A percentile compares a stretch with the other conserved stretches of the same genome.
Conservation (phyloP, 441 rosid genomes). For the Pelargonium myrrhifolium region DNA sequence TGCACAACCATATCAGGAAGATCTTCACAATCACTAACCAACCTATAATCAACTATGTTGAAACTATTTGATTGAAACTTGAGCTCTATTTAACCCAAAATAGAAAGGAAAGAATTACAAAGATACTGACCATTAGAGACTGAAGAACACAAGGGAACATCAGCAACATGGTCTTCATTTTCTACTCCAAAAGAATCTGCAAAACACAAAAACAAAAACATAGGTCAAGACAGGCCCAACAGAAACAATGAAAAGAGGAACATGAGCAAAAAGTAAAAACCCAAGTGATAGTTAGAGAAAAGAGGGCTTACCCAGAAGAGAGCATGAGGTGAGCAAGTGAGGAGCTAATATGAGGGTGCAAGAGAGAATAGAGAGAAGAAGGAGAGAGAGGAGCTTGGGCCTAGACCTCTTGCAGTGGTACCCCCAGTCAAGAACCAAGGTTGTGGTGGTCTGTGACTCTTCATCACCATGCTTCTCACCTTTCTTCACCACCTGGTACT, state of each 20-base stretch:
- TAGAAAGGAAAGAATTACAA: background rate
- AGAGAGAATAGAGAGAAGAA: slow-evolving; percentile 56
- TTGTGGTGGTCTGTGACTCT: slow-evolving; percentile 18
- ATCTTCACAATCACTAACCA: background rate
- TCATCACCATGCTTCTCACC: slow-evolving; percentile 31
- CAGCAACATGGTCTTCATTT: slow-evolving; percentile 25
- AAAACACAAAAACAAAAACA: slow-evolving; percentile 8
- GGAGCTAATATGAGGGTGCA: slow-evolving; percentile 51
- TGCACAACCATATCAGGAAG: background rate
- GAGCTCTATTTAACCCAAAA: background rate
- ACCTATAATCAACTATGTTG: background rate
- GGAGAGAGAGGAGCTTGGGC: slow-evolving; percentile 48
- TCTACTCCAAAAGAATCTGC: slow-evolving; percentile 52
- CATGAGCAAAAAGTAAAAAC: slow-evolving; percentile 6
- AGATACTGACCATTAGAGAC: slow-evolving; percentile 48
- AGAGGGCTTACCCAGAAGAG: slow-evolving; percentile 42
- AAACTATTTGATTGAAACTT: background rate
- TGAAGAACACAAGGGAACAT: slow-evolving; percentile 41
- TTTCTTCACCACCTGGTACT: slow-evolving; percentile 17
- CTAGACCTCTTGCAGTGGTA: slow-evolving; percentile 38
- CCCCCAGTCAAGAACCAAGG: slow-evolving; percentile 24
- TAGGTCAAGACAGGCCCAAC: background rate
- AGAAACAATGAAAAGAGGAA: slow-evolving; percentile 1
- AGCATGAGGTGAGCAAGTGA: slow-evolving; percentile 41
- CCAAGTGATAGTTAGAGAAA: background rate